Conservation (phyloP, 2,329 filamentous ascomycete species). For the Cytospora mali region DNA sequence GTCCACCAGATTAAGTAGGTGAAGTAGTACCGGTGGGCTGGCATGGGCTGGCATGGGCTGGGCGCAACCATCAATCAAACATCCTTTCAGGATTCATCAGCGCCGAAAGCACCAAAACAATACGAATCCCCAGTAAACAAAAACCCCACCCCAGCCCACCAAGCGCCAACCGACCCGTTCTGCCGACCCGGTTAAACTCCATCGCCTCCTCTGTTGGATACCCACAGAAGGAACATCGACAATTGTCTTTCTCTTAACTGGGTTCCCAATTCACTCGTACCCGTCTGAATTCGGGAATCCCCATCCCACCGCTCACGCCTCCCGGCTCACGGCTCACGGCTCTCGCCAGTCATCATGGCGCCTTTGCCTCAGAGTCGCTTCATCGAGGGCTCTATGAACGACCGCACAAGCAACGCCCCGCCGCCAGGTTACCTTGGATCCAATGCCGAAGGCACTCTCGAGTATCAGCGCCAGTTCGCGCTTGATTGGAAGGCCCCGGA, state of each 20-base stretch:
- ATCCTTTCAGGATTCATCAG: background rate
- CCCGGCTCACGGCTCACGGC: constrained; percentile 16
- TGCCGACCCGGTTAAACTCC: constrained; percentile 2
- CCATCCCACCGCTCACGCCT: constrained; percentile 8
- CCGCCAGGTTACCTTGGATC: constrained; percentile 66
- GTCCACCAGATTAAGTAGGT: background rate
- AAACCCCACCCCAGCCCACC: background rate
- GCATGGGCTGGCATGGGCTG: too few relatives aligned
- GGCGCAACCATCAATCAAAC: background rate
- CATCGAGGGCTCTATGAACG: constrained; percentile 85
- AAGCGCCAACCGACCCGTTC: background rate
- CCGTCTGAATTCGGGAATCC: constrained; percentile 6
- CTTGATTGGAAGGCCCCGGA: constrained; percentile 28
- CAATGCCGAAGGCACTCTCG: constrained; percentile 33
- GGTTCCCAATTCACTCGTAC: constrained; percentile 1
- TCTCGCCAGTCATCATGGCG: constrained; percentile 23
- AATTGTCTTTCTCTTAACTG: background rate
- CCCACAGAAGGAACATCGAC: background rate
- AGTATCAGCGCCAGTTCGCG: constrained; percentile 34
- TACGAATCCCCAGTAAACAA: constrained; percentile 1
- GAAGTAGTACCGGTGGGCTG: background rate
- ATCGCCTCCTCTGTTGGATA: background rate
- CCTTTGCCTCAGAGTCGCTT: constrained; percentile 53
- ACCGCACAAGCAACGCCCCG: constrained; percentile 72
- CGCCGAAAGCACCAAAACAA: background rate